Evolutionary conservation across 257 asterid genomes (phyloP), one percentile per base, ranked within the genome.

Genomic region (Solanum microdontum): DNA sequence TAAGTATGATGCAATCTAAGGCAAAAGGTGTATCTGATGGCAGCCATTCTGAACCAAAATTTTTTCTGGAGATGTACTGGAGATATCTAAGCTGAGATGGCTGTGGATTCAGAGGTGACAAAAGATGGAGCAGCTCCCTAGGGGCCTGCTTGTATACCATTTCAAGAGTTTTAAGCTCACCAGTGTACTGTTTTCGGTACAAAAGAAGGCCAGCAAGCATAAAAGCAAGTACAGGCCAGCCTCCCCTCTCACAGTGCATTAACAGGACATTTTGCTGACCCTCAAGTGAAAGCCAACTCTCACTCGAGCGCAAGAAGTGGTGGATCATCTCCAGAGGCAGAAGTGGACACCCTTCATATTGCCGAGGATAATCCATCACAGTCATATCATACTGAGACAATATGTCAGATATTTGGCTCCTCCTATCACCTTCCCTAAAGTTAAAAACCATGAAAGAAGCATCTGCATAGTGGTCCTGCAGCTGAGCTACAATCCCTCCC

Each of bases 91-190:
- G 94, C 93, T 97, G 99, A 90, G 99, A 97, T 64, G 99, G 98
- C 89, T 96, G 99, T 11, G 99, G 99, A 94, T 97, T 97, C 91
- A 97, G 87, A 88, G 97, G 96, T 89, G 98, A 95, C 93, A 97
- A 92, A 91, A 97, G 95, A 93, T 97, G 96, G 91, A 97, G 98
- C 89, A 97, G 97, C 85, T 97, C 98, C 89, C 93, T 92, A 5
- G 99, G 99, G n/a, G 99, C 99, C 92, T 97, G 99, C 90, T 94
- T 97, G 90, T 96, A 95, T 79, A 97, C 98, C 99, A 97, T 96
- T 88, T 97, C 99, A 32, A 97, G 98, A 75, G 99, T 96, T 92
- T 96, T 97, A 93, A 89, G 98, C 92, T 97, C 99, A 84, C 99
- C 98, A 19, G 89, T 90, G 92, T 97, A 96, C 91, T 97, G 99